Percentiles rank a stretch among this genome's conserved stretches.
Evolutionary conservation across 1,284 basidiomycete species (phyloP).

Genomic region (Erythrobasidium hasegawianum): DNA sequence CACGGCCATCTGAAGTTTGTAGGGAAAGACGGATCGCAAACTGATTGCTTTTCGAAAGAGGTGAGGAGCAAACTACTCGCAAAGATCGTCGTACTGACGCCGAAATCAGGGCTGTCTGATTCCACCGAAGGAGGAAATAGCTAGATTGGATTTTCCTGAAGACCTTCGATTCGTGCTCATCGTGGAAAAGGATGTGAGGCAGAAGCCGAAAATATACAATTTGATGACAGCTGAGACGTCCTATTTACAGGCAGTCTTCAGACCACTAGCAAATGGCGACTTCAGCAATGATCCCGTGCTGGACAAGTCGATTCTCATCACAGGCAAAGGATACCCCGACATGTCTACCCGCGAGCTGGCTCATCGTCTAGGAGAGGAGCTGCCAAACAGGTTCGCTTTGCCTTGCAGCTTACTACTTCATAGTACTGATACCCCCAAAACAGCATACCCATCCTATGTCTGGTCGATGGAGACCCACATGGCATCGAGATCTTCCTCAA

Average conservation of each 20-base stretch:
- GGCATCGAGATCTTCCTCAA: constrained; percentile 83
- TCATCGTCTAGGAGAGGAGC: constrained; percentile 62
- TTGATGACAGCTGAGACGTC: background rate
- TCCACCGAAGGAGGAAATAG: constrained; percentile 67
- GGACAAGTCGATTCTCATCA: constrained; percentile 66
- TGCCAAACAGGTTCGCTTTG: constrained; percentile 56
- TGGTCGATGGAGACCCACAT: constrained; percentile 87
- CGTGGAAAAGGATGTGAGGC: constrained; percentile 80
- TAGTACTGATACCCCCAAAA: background rate
- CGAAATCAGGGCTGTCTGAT: constrained; percentile 63
- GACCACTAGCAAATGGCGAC: constrained; percentile 63
- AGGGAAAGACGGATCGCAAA: constrained; percentile 57
- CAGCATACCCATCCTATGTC: constrained; percentile 65
- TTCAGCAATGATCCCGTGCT: constrained; percentile 56
- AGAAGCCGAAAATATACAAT: background rate
- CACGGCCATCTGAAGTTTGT: constrained; percentile 63
- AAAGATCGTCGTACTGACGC: background rate
- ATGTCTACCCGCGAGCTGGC: constrained; percentile 78
- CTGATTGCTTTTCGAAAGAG: constrained; percentile 46
- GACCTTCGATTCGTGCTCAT: constrained; percentile 71
- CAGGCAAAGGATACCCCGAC: constrained; percentile 92
- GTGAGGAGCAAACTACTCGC: background rate
- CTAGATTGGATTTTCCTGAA: constrained; percentile 55
- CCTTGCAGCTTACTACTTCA: constrained; percentile 6
- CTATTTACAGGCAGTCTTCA: constrained; percentile 74